Conservation (phyloP, 2,329 filamentous ascomycete species). For the Xylariales sp. region DNA sequence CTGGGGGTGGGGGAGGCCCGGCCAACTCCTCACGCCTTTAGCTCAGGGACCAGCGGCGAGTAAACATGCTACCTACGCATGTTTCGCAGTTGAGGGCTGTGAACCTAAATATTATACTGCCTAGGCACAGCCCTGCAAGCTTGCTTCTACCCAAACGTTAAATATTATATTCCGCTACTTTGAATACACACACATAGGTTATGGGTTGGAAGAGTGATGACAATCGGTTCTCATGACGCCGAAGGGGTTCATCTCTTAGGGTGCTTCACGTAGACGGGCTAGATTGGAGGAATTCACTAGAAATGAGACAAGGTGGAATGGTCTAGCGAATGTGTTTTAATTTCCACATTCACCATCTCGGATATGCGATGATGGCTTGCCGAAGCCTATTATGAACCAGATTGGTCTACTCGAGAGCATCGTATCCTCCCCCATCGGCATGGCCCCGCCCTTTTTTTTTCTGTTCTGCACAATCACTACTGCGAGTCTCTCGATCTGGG, state of each 20-base stretch:
- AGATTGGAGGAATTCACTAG: too few relatives aligned
- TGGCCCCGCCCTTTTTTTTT: slow-evolving; percentile 10
- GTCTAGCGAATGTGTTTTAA: slow-evolving; percentile 23
- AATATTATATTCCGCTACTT: too few relatives aligned
- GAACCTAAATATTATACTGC: too few relatives aligned
- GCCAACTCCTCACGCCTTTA: background rate
- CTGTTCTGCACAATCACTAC: slow-evolving; percentile 19
- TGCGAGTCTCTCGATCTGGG: slow-evolving; percentile 13
- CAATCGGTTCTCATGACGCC: background rate
- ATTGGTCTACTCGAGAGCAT: slow-evolving; percentile 23
- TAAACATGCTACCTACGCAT: too few relatives aligned
- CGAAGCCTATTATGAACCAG: slow-evolving; percentile 33
- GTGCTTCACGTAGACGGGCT: too few relatives aligned
- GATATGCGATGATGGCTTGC: slow-evolving; percentile 33
- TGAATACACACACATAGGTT: too few relatives aligned
- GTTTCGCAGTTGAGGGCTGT: too few relatives aligned
- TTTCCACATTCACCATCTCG: slow-evolving; percentile 28
- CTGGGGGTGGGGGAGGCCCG: background rate
- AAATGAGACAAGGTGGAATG: background rate
- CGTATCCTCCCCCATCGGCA: background rate
- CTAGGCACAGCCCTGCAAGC: too few relatives aligned
- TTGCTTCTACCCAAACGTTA: too few relatives aligned
- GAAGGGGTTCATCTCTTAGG: too few relatives aligned
- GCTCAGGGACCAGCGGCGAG: background rate
- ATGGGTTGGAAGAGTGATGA: background rate